Evolutionary conservation across 2,329 filamentous ascomycete species (phyloP).

Genomic region (Pyricularia sp.): DNA sequence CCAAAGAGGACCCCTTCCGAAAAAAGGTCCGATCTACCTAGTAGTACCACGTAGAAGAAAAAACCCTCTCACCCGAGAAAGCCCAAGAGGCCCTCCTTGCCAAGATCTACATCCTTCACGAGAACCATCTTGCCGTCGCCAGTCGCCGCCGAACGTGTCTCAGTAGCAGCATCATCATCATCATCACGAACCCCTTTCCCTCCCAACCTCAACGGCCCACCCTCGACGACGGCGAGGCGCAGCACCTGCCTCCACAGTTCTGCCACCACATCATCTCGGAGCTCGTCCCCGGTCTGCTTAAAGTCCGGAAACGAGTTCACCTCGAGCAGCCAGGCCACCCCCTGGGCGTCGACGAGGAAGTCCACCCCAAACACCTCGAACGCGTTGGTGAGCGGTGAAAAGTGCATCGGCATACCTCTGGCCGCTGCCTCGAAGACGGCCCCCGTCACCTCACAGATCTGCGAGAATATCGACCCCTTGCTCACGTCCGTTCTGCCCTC

Average conservation of each 20-base stretch:
- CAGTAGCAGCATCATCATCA: too few relatives aligned
- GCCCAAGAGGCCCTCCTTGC: slow-evolving; percentile 21
- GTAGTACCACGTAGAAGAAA: not conserved
- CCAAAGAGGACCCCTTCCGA: not conserved
- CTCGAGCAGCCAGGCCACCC: slow-evolving; percentile 70
- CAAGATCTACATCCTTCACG: slow-evolving; percentile 45
- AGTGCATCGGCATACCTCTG: slow-evolving; percentile 76
- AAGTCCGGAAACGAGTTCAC: slow-evolving; percentile 97
- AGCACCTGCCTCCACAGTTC: slow-evolving; percentile 72
- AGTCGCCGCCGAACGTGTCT: slow-evolving; percentile 11
- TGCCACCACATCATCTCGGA: slow-evolving; percentile 56
- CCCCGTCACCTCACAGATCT: slow-evolving; percentile 65
- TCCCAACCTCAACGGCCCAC: slow-evolving; percentile 12
- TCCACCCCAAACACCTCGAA: slow-evolving; percentile 93
- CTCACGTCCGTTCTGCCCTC: slow-evolving; percentile 23
- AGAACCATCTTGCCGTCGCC: slow-evolving; percentile 31
- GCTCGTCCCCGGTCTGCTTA: slow-evolving; percentile 72
- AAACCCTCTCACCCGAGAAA: not conserved
- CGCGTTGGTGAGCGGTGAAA: slow-evolving; percentile 77
- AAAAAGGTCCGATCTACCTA: not conserved
- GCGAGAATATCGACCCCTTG: slow-evolving; percentile 55
- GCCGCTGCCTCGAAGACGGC: slow-evolving; percentile 84
- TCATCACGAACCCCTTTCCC: not conserved
- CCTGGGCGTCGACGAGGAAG: slow-evolving; percentile 65
- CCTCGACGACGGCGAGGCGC: slow-evolving; percentile 46